A percentile compares a stretch with the other conserved stretches of the same genome.
Evolutionary conservation across 345 rosid genomes (phyloP).

Genomic region (Citrus australasica): DNA sequence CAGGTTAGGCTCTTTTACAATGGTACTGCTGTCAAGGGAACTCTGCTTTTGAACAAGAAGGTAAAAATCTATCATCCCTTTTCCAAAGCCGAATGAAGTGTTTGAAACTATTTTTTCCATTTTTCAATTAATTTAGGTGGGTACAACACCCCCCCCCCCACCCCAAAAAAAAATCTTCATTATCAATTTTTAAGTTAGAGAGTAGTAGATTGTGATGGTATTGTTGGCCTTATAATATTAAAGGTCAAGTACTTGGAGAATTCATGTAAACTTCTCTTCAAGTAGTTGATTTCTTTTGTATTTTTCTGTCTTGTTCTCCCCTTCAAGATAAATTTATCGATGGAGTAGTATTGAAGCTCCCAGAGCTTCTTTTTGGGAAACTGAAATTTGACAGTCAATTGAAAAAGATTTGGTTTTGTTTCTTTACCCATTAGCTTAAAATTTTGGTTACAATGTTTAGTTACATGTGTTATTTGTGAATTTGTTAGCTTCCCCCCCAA

Average conservation of each 20-base stretch:
- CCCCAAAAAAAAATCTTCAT: no score
- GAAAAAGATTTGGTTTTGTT: neutral
- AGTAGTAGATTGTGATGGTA: no score
- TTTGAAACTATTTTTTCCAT: neutral
- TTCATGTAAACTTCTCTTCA: neutral
- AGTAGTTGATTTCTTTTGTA: neutral
- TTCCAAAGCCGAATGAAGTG: neutral
- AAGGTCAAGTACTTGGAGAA: neutral
- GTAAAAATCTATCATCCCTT: conserved; percentile 26
- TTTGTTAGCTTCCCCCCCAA: conserved; percentile 39
- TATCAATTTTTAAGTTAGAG: no score
- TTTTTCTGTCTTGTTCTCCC: neutral
- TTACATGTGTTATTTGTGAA: neutral
- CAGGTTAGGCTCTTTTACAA: conserved; percentile 69
- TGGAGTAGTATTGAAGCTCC: neutral
- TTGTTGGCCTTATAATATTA: neutral
- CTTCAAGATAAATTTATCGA: neutral
- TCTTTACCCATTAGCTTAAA: neutral
- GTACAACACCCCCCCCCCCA: no score
- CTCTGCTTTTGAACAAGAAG: conserved; percentile 64
- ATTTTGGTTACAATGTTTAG: neutral
- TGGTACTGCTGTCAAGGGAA: conserved; percentile 79
- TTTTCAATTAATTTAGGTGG: neutral
- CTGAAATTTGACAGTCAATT: neutral
- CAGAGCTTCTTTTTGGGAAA: neutral